These are phyloP conservation scores for Knoxdaviesia capensis DNA, from an alignment of 2,329 filamentous ascomycete genomes.

Conservation along the genomic window DNA sequence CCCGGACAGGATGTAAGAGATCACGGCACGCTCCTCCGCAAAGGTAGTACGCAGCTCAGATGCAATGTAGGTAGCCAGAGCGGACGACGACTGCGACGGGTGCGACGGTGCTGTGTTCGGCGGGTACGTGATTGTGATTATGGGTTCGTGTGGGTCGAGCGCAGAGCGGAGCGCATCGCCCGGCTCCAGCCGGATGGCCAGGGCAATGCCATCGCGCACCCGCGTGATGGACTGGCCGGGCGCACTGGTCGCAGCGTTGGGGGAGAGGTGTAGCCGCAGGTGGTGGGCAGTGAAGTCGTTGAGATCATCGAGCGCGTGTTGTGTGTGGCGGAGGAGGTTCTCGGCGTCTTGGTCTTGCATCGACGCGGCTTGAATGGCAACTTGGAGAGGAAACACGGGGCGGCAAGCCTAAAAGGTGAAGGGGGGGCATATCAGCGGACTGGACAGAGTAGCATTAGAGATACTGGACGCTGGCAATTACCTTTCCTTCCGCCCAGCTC, in stretches of 20 bases:
- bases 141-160: constrained; percentile 47
- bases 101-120: constrained; percentile 45
- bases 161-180: constrained; percentile 36
- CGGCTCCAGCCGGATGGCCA: constrained; percentile 51
- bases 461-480: constrained; percentile 16
- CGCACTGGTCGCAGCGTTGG: constrained; percentile 9
- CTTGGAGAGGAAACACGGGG: constrained; percentile 70
- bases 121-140: constrained; percentile 61
- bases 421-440: too few relatives aligned
- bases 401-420: constrained; percentile 47
- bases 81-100: constrained; percentile 44
- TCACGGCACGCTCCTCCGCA: constrained; percentile 70
- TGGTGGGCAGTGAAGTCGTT: constrained; percentile 77
- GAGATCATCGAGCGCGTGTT: constrained; percentile 68
- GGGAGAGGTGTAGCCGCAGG: constrained; percentile 29
- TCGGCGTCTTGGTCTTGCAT: constrained; percentile 48
- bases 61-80: constrained; percentile 59
- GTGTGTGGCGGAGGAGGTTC: constrained; percentile 58
- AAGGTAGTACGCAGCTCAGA: constrained; percentile 61
- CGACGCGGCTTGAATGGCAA: constrained; percentile 51
- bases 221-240: constrained; percentile 2
- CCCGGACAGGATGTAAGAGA: constrained; percentile 51
- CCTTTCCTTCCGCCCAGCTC: constrained; percentile 79
- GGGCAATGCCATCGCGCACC: constrained; percentile 25
- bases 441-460: too few relatives aligned